phyloP scores from a whole-genome alignment of 2,329 filamentous ascomycete genomes.

The Karstenula rhodostoma region DNA sequence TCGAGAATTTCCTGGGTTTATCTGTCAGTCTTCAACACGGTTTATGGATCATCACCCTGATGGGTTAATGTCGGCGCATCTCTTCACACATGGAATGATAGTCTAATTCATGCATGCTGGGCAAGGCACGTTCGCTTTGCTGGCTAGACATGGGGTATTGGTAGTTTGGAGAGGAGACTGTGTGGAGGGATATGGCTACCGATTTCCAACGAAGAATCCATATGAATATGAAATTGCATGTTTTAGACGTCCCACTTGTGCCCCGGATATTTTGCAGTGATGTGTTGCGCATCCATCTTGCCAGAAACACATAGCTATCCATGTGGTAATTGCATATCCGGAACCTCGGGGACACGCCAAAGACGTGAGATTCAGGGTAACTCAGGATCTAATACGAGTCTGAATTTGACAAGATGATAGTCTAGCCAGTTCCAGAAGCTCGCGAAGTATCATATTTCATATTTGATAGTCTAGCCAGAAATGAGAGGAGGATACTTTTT shows the following conservation, averaged over 20 bases:
- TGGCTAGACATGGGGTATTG: neutral
- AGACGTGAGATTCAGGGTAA: no score
- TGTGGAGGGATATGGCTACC: conserved; percentile 2
- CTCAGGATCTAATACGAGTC: no score
- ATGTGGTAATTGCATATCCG: no score
- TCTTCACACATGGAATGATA: conserved; percentile 20
- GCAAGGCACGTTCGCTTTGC: neutral
- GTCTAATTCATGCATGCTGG: conserved; percentile 1
- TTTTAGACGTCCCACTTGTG: neutral
- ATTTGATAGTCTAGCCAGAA: no score
- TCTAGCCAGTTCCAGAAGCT: no score
- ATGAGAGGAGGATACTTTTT: no score
- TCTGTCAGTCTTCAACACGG: conserved; percentile 9
- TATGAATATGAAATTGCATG: conserved; percentile 12
- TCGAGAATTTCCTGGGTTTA: conserved; percentile 14
- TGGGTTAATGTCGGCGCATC: conserved; percentile 25
- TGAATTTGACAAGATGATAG: no score
- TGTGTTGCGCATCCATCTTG: neutral
- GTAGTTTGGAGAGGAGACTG: conserved; percentile 9
- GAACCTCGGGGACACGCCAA: no score
- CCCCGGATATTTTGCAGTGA: neutral
- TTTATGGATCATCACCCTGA: conserved; percentile 2
- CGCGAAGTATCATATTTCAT: no score
- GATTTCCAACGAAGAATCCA: conserved; percentile 1
- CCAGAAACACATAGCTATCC: no score